Evolutionary conservation across 164 flowering plant genomes (phyloP), one percentile per base, ranked within the genome.

Genomic region (Kingdonia uniflora): DNA sequence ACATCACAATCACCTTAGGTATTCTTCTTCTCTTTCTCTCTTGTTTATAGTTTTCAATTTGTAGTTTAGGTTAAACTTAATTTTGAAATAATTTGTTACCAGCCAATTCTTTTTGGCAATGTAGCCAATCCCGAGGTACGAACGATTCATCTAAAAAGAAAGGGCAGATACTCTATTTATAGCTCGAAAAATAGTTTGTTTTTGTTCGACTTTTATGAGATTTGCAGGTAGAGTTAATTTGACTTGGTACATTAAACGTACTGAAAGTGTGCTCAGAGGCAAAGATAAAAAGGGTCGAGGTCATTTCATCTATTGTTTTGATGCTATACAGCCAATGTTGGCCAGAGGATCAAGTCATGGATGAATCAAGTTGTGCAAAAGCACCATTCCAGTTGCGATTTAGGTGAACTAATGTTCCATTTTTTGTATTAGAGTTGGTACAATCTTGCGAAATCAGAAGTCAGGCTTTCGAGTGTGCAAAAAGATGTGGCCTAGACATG

Each of bases 171-270:
- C 11, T 13, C 11, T 16, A 12, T 5, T 17, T 10, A 8, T 5
- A 1, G 22, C 17, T 44, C 6, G 12, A 8, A 6, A 19, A 4
- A 44, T 1, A 16, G 6, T 2, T 43, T 17, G 11, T 17, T 44
- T 10, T 16, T 17, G 13, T 19, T 6, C 17, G 1, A 5, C 5
- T 8, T 4, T 11, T 14, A 8, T 5, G 44, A 11, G 44, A 19
- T 19, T 44, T 49, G 19, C 52, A 49, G 52, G 29, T 25, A 2
- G 52, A 49, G 26, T 14, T 49, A 1, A 25, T 49, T 25, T 37
- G 26, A 19, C 52, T 20, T 26, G 52, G 52, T 26, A 49, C 38
- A 15, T 14, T n/a, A 5, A 24, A 49, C 16, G 37, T 49, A n/a
- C 52, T 49, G 5, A 26, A 49, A 20, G 52, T 13, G 7, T 49